A percentile compares a stretch with the other conserved stretches of the same genome.
Evolutionary conservation across 1,284 basidiomycete species (phyloP).

Genomic region (Ceratobasidium sp.): DNA sequence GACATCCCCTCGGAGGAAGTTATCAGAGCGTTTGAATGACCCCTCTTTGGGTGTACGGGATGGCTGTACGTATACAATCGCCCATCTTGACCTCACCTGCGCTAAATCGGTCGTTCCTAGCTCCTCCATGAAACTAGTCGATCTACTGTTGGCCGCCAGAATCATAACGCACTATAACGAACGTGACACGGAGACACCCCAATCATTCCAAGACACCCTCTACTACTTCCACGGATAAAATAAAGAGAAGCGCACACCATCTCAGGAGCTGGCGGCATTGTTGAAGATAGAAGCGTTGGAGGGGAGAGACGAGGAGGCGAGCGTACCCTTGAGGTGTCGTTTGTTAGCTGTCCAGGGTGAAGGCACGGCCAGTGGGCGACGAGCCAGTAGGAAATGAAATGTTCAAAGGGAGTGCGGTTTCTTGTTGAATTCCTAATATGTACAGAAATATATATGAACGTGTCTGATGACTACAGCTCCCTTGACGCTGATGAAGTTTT

Average conservation of each 20-base stretch:
- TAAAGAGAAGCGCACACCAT: background rate
- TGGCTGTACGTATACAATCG: background rate
- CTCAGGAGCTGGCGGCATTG: background rate
- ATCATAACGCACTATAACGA: background rate
- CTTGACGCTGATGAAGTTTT: too few relatives aligned
- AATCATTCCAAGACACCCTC: background rate
- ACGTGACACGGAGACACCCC: background rate
- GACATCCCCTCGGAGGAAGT: background rate
- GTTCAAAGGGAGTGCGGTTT: too few relatives aligned
- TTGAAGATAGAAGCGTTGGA: background rate
- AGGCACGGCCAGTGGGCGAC: too few relatives aligned
- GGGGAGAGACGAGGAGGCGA: background rate
- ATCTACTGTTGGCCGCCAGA: background rate
- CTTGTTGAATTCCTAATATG: too few relatives aligned
- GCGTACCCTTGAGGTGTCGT: background rate
- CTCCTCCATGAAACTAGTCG: constrained; percentile 5
- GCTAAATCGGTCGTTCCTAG: background rate
- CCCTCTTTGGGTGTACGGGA: background rate
- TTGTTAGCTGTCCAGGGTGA: background rate
- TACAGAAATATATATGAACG: too few relatives aligned
- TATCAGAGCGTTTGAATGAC: background rate
- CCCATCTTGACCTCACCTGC: background rate
- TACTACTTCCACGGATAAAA: background rate
- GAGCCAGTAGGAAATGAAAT: too few relatives aligned
- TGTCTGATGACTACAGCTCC: too few relatives aligned